phyloP scores from a whole-genome alignment of 2,329 filamentous ascomycete species.

The Fusarium paranaense region DNA sequence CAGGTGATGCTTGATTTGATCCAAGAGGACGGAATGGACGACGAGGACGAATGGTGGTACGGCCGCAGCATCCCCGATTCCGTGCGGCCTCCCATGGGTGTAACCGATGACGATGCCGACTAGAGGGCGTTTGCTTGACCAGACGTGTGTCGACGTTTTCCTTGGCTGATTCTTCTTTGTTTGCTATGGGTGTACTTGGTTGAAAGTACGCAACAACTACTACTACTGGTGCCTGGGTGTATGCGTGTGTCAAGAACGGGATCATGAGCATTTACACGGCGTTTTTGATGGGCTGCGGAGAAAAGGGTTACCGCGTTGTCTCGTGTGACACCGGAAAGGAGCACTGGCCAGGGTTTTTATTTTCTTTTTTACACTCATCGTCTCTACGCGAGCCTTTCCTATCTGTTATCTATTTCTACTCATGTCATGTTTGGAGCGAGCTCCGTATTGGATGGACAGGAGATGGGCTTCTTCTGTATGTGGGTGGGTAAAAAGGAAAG shows the following conservation, averaged over 20 bases:
- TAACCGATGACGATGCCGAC: conserved; percentile 64
- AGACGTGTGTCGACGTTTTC: conserved; percentile 15
- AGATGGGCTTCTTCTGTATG: neutral
- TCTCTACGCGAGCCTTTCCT: conserved; percentile 28
- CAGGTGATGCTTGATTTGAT: conserved; percentile 74
- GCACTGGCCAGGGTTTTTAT: conserved; percentile 15
- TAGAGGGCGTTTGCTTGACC: conserved; percentile 35
- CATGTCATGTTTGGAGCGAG: neutral
- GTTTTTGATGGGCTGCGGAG: conserved; percentile 39
- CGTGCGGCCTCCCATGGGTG: conserved; percentile 62
- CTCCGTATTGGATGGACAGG: neutral
- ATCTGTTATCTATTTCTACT: conserved; percentile 10
- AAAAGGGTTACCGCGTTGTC: conserved; percentile 35
- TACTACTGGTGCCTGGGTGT: conserved; percentile 29
- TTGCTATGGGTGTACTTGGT: conserved; percentile 22
- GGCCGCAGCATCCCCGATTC: conserved; percentile 65
- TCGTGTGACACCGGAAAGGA: conserved; percentile 33
- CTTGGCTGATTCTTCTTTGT: conserved; percentile 28
- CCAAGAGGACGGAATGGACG: conserved; percentile 67
- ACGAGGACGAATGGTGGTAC: conserved; percentile 74
- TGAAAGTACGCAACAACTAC: conserved; percentile 20
- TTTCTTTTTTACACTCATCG: conserved; percentile 39
- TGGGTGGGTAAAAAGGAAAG: conserved; percentile 4
- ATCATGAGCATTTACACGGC: conserved; percentile 48
- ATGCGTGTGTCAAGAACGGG: conserved; percentile 40